Evolutionary conservation across 1,284 basidiomycete species (phyloP).

Genomic region (Pulveroboletus sp.): DNA sequence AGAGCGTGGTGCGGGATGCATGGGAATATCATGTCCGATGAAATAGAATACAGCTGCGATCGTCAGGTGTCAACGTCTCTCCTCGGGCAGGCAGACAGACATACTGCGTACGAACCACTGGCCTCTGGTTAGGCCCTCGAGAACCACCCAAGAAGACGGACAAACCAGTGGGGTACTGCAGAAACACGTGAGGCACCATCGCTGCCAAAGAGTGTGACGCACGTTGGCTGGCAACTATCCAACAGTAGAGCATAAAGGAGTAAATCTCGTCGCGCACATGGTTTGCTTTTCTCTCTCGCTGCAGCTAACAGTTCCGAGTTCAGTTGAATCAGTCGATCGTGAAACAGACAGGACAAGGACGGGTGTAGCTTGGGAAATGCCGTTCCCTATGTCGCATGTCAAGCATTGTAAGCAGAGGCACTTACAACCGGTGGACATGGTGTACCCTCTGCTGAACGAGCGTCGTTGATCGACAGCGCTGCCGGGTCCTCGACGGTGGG

Average conservation of each 20-base stretch:
- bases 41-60: constrained; percentile 29
- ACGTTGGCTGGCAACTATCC: constrained; percentile 29
- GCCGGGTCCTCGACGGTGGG: constrained; percentile 5
- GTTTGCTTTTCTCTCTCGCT: constrained; percentile 8
- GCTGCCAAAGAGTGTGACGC: constrained; percentile 1
- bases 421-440: constrained; percentile 26
- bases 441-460: constrained; percentile 11
- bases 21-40: constrained; percentile 22
- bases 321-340: constrained; percentile 16
- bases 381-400: constrained; percentile 11
- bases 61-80: constrained; percentile 7
- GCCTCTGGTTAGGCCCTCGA: constrained; percentile 26
- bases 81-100: neutral
- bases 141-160: constrained; percentile 26
- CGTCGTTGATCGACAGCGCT: neutral
- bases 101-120: constrained; percentile 13
- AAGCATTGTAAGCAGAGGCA: constrained; percentile 27
- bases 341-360: constrained; percentile 14
- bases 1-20: constrained; percentile 26
- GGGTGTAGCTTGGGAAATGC: constrained; percentile 2
- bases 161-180: constrained; percentile 27
- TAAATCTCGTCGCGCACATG: constrained; percentile 10
- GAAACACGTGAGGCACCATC: neutral
- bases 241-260: constrained; percentile 24
- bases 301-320: constrained; percentile 27